Evolutionary conservation across 805 yeast genomes (phyloP), one percentile per base, ranked within the genome.

Genomic region (Candida krabiensis): DNA sequence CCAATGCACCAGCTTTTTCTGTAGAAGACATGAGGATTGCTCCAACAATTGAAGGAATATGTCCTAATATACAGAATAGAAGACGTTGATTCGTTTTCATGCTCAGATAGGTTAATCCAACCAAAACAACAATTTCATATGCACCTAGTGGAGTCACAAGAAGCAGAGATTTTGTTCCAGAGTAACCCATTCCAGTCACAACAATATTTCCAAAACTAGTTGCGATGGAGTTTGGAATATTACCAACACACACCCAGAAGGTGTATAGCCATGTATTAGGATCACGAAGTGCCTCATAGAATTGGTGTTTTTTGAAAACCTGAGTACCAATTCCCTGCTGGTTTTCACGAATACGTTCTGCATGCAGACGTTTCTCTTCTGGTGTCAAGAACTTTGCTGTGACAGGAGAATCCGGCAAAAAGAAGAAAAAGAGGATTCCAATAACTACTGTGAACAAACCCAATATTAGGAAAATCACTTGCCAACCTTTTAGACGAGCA

Each of bases 391-490:
- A 37, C 8, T 30, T 30, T 14, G 33, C 40, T 2, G 40, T 28
- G n/a, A 29, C 40, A 2, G 54, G 52, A n/a, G 68, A 59, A 75
- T 78, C 83, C 13, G 85, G 85, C 56, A 79, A 77, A 43, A 67
- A 71, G 2, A 78, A 30, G 16, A 75, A 66, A 2, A 84, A 81
- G 38, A 71, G 75, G 9, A 80, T 9, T 3, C 80, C 84, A 28
- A 81, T 72, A 1, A 66, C 74, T 18, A 80, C 48, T 9, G 82
- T 75, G 35, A 82, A 68, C 35, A 75, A 54, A 9, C 80, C 81
- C 53, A 79, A 84, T 39, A 82, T 66, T 31, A 82, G 71, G 49
- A 79, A 81, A 49, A 78, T 72, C 86, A 86, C 80, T 62, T 78
- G 66, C 87, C 87, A 81, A 9, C 83, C 49, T 23, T 42, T 50